Evolutionary conservation across 257 asterid genomes (phyloP), one percentile per base, ranked within the genome.

Genomic region (Sherardia arvensis): DNA sequence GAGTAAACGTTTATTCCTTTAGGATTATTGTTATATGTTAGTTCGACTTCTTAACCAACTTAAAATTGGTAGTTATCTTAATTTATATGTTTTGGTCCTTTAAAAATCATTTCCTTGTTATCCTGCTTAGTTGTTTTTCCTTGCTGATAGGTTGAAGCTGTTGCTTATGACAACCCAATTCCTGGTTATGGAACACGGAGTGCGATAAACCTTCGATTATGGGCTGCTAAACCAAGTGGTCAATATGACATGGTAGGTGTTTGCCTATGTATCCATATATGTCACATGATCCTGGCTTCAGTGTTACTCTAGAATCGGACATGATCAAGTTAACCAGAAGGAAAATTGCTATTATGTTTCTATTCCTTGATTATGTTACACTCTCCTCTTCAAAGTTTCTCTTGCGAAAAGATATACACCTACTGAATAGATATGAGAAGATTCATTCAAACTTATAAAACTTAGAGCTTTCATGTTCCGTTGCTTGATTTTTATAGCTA

Each of bases 161-260:
- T 80, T 71, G 85, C 85, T 66, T 80, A 80, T 61, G 85, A 77
- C 69, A 77, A 80, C 62, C 85, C 82, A 26, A 69, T 77, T 71
- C 85, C 85, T 45, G 82, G 85, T 64, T 80, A 80, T 74, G 85
- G 80, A 45, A 80, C 85, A 1, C 72, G 79, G 69, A 80, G 73
- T 74, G 79, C 85, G 61, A 72, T 77, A 68, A 80, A 80, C 70
- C 79, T 80, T 61, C 79, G 85, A 65, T 72, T 80, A 54, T 80
- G 85, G 85, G 85, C 85, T 68, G 83, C 85, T 55, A 80, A 80
- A 80, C 85, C 85, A 69, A 80, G 83, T 72, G 80, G 76, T 26
- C 77, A 80, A 56, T 66, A 77, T 80, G 85, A 80, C 67, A 77
- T 80, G 83, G 85, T 80, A 80, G 76, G 22, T 53, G 30, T 15